A percentile compares a stretch with the other conserved stretches of the same genome.
Evolutionary conservation across 441 rosid species (phyloP).

Genomic region (Populus hybrid): DNA sequence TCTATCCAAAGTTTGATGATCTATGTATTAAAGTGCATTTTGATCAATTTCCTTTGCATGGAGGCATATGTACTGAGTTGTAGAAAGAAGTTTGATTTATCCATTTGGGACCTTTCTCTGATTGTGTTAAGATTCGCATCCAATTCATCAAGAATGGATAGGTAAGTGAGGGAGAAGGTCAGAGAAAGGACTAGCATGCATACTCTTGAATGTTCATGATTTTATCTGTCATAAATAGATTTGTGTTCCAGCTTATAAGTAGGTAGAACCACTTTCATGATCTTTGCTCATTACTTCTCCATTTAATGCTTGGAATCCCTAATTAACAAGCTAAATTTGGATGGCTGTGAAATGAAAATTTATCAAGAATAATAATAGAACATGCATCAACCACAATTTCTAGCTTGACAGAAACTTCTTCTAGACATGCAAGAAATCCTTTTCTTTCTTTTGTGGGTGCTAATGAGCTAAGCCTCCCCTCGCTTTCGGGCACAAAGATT

Average conservation of each 20-base stretch:
- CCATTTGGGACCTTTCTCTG: conserved; percentile 37
- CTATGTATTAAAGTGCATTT: not conserved
- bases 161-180: not conserved
- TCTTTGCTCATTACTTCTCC: too few relatives aligned
- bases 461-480: too few relatives aligned
- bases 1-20: not conserved
- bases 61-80: conserved; percentile 37
- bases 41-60: not conserved
- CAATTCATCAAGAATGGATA: conserved; percentile 1
- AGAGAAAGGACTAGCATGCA: not conserved
- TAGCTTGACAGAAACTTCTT: too few relatives aligned
- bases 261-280: too few relatives aligned
- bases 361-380: too few relatives aligned
- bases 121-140: conserved; percentile 29
- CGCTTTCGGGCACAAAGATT: not conserved
- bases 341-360: not conserved
- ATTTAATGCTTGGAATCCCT: not conserved
- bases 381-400: too few relatives aligned
- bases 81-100: conserved; percentile 39
- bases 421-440: too few relatives aligned
- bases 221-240: too few relatives aligned
- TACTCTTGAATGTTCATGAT: not conserved
- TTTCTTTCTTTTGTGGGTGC: too few relatives aligned
- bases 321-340: not conserved
- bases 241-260: too few relatives aligned